Base-by-base conservation (phyloP, 345 rosid species). In the Gossypium ekmanianum region DNA sequence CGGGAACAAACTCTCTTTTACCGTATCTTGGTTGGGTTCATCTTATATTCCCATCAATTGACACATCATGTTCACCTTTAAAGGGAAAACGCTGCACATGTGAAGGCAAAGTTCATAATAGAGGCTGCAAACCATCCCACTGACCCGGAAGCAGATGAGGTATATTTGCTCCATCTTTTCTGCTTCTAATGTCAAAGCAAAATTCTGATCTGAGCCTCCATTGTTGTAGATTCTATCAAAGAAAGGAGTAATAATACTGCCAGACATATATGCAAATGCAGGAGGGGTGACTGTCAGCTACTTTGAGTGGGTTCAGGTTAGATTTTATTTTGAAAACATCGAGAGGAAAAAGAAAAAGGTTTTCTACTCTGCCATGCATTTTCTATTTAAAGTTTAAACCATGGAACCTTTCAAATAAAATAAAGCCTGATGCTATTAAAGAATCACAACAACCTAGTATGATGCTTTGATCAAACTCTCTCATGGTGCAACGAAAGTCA, bases 231-330 rank as follows among this genome's bases (percentile, higher is more conserved):
- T 95, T 78, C 77, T 95, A 59, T 89, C 94, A 0, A 91, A 92
- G 90, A 93, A 92, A 83, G 98, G 98, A 77, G 97, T 95, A 12
- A 26, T 85, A 24, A 89, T 95, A 78, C 94, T 95, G n/a, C 99
- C 99, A 16, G 99, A 95, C 70, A 93, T 95, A 55, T 95, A 95
- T 81, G 98, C 99, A 72, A 95, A 93, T 82, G 84, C 99, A 50
- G 99, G 98, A 81, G 98, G 98, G 22, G 99, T 93, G 75, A 95
- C 99, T 0, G 99, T 95, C 66, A 95, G 99, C 88, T 95, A 95
- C 78, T 95, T 95, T n/a, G 98, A 95, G 85, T 96, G 97, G 99
- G 98, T 96, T 75, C 97, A 89, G 97, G 97, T 91, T 20, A 69
- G 3, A 72, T 43, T 11, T 34, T 9, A 73, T 14, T 22, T 41